Percentiles rank a stretch among this genome's conserved stretches.
Evolutionary conservation across 2,329 filamentous ascomycete genomes (phyloP).

Genomic region (Sarocladiaceae sp.): DNA sequence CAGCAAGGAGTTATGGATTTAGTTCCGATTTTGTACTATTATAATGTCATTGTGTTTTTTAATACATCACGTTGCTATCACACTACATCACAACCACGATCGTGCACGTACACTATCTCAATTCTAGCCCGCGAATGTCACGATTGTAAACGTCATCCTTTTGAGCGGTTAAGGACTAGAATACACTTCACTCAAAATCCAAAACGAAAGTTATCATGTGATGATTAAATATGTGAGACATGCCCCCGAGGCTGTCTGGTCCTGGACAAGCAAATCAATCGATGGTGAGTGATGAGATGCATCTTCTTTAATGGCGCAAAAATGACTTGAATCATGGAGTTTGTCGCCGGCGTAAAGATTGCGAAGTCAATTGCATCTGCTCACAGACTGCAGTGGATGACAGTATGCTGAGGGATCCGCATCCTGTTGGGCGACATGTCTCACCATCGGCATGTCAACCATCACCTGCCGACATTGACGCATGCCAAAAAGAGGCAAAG

Average conservation of each 20-base stretch:
- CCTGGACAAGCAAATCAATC: too few species aligned
- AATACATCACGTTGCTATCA: background rate
- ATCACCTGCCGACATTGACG: background rate
- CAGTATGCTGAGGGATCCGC: background rate
- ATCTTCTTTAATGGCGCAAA: too few species aligned
- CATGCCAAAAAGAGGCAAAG: conserved; percentile 4
- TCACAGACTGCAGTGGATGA: background rate
- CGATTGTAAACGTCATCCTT: too few species aligned
- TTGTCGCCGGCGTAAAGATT: too few species aligned
- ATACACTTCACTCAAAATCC: too few species aligned
- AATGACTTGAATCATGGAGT: too few species aligned
- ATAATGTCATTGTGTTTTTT: background rate
- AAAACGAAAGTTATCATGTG: too few species aligned
- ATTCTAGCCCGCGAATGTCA: too few species aligned
- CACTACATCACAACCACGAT: background rate
- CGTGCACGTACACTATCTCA: background rate
- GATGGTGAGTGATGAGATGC: too few species aligned
- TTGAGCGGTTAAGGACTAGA: too few species aligned
- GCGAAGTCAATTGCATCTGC: background rate
- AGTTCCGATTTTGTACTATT: background rate
- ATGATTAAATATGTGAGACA: too few species aligned
- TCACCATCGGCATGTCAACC: conserved; percentile 1
- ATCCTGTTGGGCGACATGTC: background rate
- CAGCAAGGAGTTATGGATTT: background rate
- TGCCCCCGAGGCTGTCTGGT: too few species aligned